Conservation (phyloP, 495 filamentous ascomycete species). For the Astrocystis sublimbata region DNA sequence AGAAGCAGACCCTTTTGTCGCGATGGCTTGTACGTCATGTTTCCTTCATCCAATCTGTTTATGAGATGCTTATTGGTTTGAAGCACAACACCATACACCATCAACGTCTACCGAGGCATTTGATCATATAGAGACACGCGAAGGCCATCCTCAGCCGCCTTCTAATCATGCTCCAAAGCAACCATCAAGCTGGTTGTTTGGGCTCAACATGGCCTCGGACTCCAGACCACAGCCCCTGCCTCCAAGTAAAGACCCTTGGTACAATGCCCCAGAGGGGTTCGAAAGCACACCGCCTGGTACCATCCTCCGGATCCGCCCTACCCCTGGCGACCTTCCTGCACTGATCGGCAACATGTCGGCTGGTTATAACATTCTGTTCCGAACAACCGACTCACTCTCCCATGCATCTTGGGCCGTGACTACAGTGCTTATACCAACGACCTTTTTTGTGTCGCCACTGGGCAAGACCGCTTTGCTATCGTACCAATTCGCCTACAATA, state of each 20-base stretch:
- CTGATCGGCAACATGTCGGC: neutral
- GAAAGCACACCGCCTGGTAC: constrained; percentile 40
- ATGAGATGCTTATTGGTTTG: too few relatives aligned
- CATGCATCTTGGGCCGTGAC: neutral
- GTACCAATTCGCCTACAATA: constrained; percentile 50
- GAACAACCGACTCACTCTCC: neutral
- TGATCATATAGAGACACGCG: too few relatives aligned
- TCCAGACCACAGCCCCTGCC: too few relatives aligned
- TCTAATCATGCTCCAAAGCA: too few relatives aligned
- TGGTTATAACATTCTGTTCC: neutral
- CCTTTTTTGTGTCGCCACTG: neutral
- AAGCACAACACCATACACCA: too few relatives aligned
- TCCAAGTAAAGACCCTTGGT: constrained; percentile 50
- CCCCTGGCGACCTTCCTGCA: neutral
- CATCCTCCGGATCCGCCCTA: constrained; percentile 39
- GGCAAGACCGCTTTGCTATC: constrained; percentile 38
- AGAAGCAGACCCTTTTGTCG: too few relatives aligned
- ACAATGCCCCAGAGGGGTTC: constrained; percentile 43
- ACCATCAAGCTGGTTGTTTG: too few relatives aligned
- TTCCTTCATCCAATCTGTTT: too few relatives aligned
- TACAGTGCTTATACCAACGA: constrained; percentile 28
- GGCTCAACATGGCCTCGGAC: too few relatives aligned
- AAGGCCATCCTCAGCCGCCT: too few relatives aligned
- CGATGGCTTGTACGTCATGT: too few relatives aligned
- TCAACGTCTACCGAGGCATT: too few relatives aligned